Base-by-base conservation (phyloP, 2,329 filamentous ascomycete genomes). In the Herpotrichia juniperi region DNA sequence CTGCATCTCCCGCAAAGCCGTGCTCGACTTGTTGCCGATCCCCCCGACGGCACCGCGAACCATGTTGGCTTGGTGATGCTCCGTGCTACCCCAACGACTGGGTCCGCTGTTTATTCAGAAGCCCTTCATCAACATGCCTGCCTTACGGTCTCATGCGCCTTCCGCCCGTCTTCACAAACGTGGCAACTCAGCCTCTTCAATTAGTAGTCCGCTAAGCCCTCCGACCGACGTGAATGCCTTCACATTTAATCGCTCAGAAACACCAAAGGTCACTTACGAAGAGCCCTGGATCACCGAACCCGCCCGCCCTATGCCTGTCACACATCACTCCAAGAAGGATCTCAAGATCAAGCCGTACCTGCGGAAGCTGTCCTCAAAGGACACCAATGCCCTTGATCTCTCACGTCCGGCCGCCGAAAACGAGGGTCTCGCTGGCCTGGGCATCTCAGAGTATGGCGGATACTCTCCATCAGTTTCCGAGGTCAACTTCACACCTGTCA, bases 331-430 rank as follows among this genome's bases (percentile, higher is more conserved):
- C 22, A 48, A 47, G 44, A 59, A 67, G 51, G 58, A 63, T 46
- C 62, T 64, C 61, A 82, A 81, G 65, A 78, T 83, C 67, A 84
- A 84, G 65, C 81, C 83, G 2, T 79, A 83, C 53, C 71, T 83
- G 46, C 78, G 81, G 46, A 84, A 82, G 64, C 73, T 81, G 56
- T 79, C 81, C 17, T 73, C 74, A 40, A 76, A 79, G 53, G 80
- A 81, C 58, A 73, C 76, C 47, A 72, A 74, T 40, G 77, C 78
- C 17, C 76, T 85, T 48, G 82, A 86, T 62, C 71, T 84, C 21
- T 83, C 81, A 26, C 79, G 81, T 26, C 79, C 82, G 3, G 78
- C 78, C 5, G 76, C 78, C 12, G 83, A 86, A 57, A 81, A 84
- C 54, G 81, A 84, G 51, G 62, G 71, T 26, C 59, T 79, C 19